Conservation (phyloP, 208 protist species). For the Wallacemonas rigidus region DNA sequence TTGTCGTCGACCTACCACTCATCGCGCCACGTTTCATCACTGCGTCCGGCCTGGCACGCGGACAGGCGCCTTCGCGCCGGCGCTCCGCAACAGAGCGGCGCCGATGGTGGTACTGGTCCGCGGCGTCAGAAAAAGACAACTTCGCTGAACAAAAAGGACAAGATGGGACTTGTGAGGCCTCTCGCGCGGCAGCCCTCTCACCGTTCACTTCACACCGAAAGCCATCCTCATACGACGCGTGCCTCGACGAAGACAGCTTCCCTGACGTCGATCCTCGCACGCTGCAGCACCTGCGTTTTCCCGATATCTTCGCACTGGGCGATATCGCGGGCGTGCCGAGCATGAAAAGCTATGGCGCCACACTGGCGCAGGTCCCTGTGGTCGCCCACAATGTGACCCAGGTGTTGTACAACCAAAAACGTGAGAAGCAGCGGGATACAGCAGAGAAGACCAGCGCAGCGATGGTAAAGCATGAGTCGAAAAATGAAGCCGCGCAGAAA, state of each 20-base stretch:
- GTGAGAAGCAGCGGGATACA: neutral
- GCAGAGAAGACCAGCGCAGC: neutral
- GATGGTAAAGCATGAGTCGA: slow-evolving; percentile 21
- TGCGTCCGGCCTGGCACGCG: slow-evolving; percentile 2
- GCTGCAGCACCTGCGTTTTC: slow-evolving; percentile 68
- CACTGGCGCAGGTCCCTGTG: slow-evolving; percentile 78
- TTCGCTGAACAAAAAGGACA: neutral
- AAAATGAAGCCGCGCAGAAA: neutral
- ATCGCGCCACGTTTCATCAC: slow-evolving; percentile 66
- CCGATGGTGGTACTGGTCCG: neutral
- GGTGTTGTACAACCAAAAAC: slow-evolving; percentile 31
- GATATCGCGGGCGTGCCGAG: slow-evolving; percentile 82
- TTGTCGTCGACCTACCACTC: slow-evolving; percentile 82
- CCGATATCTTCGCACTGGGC: slow-evolving; percentile 84
- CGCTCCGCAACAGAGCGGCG: neutral
- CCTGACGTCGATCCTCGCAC: slow-evolving; percentile 75
- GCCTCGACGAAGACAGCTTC: slow-evolving; percentile 50
- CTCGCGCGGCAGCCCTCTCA: too few species aligned
- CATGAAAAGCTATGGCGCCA: slow-evolving; percentile 80
- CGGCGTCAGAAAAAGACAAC: neutral
- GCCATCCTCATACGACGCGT: neutral
- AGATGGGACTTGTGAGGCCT: too few species aligned
- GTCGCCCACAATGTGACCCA: slow-evolving; percentile 83
- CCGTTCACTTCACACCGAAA: slow-evolving; percentile 13
- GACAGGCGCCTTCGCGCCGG: slow-evolving; percentile 1